Evolutionary conservation across 345 rosid genomes (phyloP), one percentile per base, ranked within the genome.

Genomic region (Passiflora organensis): DNA sequence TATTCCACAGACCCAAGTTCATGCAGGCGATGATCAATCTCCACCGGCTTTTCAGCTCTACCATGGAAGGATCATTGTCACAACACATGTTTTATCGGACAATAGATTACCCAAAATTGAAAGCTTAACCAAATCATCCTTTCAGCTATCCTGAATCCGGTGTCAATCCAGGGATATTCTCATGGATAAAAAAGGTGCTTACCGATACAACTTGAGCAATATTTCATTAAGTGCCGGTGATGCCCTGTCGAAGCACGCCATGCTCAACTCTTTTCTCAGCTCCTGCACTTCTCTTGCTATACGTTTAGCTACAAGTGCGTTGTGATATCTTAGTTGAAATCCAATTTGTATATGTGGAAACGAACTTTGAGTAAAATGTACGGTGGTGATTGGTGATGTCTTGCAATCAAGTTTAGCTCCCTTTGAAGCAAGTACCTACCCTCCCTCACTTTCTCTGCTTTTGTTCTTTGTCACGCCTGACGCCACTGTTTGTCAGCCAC

Each of bases 1-100:
- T 90, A 90, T 62, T 80, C 86, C 37, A 84, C 83, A 11, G 85
- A 83, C 48, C 94, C 95, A 51, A 90, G 82, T 63, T 84, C 90
- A 23, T 73, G 75, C 68, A 84, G 58, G 73, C 63, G 93, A 70
- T 81, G 88, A 72, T 90, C 97, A 37, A 80, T 68, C 75, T 81
- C 90, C 25, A 62, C 25, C 11, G 84, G 84, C 55, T 81, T 84
- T 57, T 64, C 71, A 61, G 78, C 85, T 36, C 97, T 90, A 69
- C 45, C 75, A 73, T 59, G 55, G 41, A 51, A 63, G 57, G 48
- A 72, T 43, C 25, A 10, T n/a, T 37, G 24, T 32, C 48, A 34
- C 39, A 58, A 17, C 44, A 13, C 32, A 6, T 0, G 48, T 16
- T 43, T 24, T 16, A 11, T 4, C n/a, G 37, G 16, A 50, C 47